phyloP scores from a whole-genome alignment of 805 yeast species.

The Huiozyma sinensis region DNA sequence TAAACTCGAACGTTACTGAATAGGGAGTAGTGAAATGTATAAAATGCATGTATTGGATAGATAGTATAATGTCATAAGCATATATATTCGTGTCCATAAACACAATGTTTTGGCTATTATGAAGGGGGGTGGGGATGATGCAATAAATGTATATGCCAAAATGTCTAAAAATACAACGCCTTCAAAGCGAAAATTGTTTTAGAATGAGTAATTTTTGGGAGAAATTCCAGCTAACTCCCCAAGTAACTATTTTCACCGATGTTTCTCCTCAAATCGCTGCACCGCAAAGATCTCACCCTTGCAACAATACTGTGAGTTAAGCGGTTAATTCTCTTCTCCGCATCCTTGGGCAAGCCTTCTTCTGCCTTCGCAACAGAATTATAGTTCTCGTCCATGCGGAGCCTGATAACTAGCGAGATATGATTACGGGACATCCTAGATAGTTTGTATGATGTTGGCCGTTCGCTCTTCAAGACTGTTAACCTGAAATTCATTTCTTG shows the following conservation, averaged over 20 bases:
- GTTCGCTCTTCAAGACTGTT: conserved; percentile 11
- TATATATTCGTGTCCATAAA: too few relatives aligned
- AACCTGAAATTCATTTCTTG: conserved; percentile 12
- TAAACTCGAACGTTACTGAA: background rate
- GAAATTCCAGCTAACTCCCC: background rate
- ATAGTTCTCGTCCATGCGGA: conserved; percentile 11
- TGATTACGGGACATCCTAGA: conserved; percentile 8
- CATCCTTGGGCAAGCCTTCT: conserved; percentile 7
- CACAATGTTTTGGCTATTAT: background rate
- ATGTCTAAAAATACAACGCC: background rate
- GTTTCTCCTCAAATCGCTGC: conserved; percentile 20
- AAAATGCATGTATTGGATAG: too few relatives aligned
- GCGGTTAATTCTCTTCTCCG: conserved; percentile 14
- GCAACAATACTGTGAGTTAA: conserved; percentile 11
- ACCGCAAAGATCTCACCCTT: conserved; percentile 12
- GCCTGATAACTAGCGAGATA: conserved; percentile 11
- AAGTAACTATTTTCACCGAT: conserved; percentile 23
- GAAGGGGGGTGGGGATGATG: background rate
- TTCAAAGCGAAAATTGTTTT: background rate
- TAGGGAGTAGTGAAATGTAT: background rate
- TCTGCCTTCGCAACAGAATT: conserved; percentile 1
- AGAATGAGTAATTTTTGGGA: background rate
- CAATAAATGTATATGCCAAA: too few relatives aligned
- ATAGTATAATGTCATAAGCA: too few relatives aligned
- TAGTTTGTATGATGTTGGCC: conserved; percentile 11